phyloP scores from a whole-genome alignment of 2,329 filamentous ascomycete species.

The Ceratocystis papillata region DNA sequence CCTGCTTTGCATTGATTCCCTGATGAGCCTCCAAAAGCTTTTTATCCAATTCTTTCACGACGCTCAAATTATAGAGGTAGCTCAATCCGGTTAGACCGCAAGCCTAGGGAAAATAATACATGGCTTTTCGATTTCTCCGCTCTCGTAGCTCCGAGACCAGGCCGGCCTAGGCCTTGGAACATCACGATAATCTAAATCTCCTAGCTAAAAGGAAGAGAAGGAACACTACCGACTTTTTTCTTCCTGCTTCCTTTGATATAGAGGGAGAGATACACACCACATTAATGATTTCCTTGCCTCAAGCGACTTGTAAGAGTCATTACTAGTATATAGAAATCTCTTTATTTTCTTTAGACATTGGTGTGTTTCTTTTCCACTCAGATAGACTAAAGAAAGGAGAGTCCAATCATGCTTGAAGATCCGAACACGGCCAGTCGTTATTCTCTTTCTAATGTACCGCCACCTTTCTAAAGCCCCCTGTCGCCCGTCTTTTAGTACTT shows the following conservation, averaged over 20 bases:
- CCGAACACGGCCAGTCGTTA: not conserved
- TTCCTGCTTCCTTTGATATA: not conserved
- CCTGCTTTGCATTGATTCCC: not conserved
- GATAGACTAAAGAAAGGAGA: not conserved
- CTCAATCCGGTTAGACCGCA: slow-evolving; percentile 7
- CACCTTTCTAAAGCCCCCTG: not conserved
- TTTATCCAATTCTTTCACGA: not conserved
- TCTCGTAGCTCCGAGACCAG: not conserved
- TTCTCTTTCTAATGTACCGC: not conserved
- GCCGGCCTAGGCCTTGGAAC: not conserved
- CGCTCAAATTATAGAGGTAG: not conserved
- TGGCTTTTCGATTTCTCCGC: not conserved
- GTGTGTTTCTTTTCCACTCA: not conserved
- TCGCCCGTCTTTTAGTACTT: not conserved
- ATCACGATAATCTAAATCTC: not conserved
- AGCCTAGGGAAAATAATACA: not conserved
- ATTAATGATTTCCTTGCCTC: not conserved
- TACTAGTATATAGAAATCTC: not conserved
- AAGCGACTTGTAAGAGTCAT: not conserved
- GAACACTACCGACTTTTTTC: not conserved
- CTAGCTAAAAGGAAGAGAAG: not conserved
- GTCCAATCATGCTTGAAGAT: not conserved
- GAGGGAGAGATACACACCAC: not conserved
- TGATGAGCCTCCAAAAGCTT: not conserved
- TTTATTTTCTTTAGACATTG: not conserved